Conservation (phyloP, 345 rosid genomes). For the Kernera saxatilis region DNA sequence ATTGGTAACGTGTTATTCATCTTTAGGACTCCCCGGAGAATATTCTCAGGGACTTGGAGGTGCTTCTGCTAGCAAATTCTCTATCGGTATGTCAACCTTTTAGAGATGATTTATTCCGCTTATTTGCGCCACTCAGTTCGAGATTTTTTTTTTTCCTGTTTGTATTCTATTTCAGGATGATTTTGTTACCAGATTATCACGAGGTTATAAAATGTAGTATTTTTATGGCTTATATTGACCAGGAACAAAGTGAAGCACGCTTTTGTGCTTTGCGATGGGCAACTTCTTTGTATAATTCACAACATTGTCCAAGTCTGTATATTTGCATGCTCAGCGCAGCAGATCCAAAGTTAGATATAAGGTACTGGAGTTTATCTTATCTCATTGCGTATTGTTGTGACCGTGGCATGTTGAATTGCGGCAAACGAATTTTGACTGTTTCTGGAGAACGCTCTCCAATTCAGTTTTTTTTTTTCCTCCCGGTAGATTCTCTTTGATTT, state of each 20-base stretch:
- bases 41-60: conserved; percentile 67
- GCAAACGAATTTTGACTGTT: not conserved
- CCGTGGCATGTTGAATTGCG: not conserved
- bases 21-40: conserved; percentile 62
- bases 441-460: not conserved
- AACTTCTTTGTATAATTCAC: conserved; percentile 64
- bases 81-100: conserved; percentile 46
- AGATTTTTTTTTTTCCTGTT: not conserved
- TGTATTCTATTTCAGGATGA: not conserved
- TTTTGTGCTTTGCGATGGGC: conserved; percentile 95
- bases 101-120: not conserved
- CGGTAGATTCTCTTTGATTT: not conserved
- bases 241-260: conserved; percentile 95
- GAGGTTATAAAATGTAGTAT: not conserved
- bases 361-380: conserved; percentile 41
- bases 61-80: conserved; percentile 62
- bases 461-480: not conserved
- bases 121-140: not conserved
- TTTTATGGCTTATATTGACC: conserved; percentile 26
- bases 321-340: conserved; percentile 88
- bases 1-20: not conserved
- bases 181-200: not conserved
- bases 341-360: conserved; percentile 83
- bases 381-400: conserved; percentile 3
- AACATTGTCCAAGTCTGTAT: conserved; percentile 91